Base-by-base conservation (phyloP, 345 rosid species). In the Ceriops tagal region DNA sequence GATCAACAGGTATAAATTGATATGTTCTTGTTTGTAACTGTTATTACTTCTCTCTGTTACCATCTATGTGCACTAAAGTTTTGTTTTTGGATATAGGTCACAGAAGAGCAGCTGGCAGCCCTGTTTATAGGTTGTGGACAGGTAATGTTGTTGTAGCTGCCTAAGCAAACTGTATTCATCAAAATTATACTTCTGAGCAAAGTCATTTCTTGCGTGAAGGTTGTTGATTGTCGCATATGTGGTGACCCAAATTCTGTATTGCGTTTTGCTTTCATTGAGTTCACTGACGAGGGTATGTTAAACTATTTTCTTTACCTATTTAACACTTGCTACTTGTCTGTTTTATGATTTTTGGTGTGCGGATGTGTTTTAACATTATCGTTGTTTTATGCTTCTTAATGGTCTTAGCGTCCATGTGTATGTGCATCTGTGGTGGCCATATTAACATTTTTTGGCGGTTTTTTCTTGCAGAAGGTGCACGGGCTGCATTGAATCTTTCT, bases 101-200 rank as follows among this genome's bases (percentile, higher is more conserved):
- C 98, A 46, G 98, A 92, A 80, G 98, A 92, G 82, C 98, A 92
- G 84, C 98, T 92, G 76, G 98, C 96, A 56, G 89, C 89, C 76
- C 81, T 92, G 59, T 92, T 92, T 79, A 79, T 92, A 11, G 53
- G 56, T 66, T 89, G 96, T 80, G 97, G 98, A 30, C 97, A 92
- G 96, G 98, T 92, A 70, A 31, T 61, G 15, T 24, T 51, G 62
- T 76, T 80, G 55, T 70, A 53, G 61, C 71, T 34, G 61, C 32
- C 24, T 66, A 61, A 62, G 24, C 49, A 51, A 56, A 15, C 37
- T 9, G 62, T 20, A 26, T 24, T 64, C 51, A 22, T 66, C 51
- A 66, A 35, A 34, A 22, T 26, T 32, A 8, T 34, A 34, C 32
- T 69, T 65, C 68, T 73, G 53, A 72, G 72, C 53, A 65, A 32